Evolutionary conservation across 129 eudicot genomes (phyloP).

Genomic region (Flaveria brownii): DNA sequence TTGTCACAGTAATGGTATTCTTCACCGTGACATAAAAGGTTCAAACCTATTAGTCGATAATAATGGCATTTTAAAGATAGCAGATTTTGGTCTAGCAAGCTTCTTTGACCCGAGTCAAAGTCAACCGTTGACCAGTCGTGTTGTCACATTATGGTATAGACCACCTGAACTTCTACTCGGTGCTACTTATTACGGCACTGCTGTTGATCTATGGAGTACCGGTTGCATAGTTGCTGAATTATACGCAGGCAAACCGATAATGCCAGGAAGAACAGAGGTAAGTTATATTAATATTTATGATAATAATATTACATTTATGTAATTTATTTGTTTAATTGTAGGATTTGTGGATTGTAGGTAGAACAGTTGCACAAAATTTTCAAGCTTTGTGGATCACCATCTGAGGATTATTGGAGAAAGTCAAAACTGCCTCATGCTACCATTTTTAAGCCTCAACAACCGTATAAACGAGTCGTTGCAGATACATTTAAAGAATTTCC

Average conservation of each 20-base stretch:
- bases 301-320: not conserved
- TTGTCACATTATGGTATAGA: slow-evolving; percentile 95
- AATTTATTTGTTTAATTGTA: slow-evolving; percentile 19
- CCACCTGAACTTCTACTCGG: slow-evolving; percentile 97
- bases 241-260: slow-evolving; percentile 85
- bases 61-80: slow-evolving; percentile 75
- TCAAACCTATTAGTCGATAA: slow-evolving; percentile 84
- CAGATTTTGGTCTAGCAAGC: slow-evolving; percentile 90
- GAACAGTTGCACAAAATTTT: slow-evolving; percentile 91
- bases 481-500: slow-evolving; percentile 81
- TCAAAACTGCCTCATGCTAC: slow-evolving; percentile 82
- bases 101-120: slow-evolving; percentile 63
- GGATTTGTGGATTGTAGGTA: slow-evolving; percentile 52
- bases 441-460: slow-evolving; percentile 84
- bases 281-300: not conserved
- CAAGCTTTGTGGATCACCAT: slow-evolving; percentile 94
- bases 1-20: slow-evolving; percentile 76
- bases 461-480: slow-evolving; percentile 64
- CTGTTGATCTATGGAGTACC: slow-evolving; percentile 95
- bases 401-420: slow-evolving; percentile 79
- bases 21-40: slow-evolving; percentile 93
- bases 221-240: slow-evolving; percentile 94
- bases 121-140: slow-evolving; percentile 81
- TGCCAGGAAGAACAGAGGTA: slow-evolving; percentile 98
- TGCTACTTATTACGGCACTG: slow-evolving; percentile 76